Evolutionary conservation across 2,329 filamentous ascomycete species (phyloP), one percentile per base, ranked within the genome.

Genomic region (Metarhizium rileyi): DNA sequence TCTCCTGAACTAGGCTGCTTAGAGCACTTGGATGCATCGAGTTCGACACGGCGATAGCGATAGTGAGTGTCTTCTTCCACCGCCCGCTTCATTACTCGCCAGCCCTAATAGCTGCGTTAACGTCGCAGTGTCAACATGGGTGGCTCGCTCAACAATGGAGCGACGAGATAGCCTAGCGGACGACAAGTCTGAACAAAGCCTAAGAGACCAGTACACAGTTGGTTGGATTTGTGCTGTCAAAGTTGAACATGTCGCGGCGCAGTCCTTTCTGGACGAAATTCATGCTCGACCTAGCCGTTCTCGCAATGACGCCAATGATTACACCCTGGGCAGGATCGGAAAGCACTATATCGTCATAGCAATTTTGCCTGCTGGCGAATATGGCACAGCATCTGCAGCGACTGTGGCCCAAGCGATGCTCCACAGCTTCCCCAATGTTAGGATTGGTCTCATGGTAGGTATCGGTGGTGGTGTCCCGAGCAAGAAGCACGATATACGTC

Each of bases 261-360:
- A 50, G 18, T 44, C n/a, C 10, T 56, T 60, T 14, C 55, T 60
- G 5, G 55, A 61, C 30, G 46, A 60, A 36, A 23, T 47, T 12
- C 50, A 58, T 35, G 40, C 35, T 2, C 6, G 20, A 38, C 45
- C 33, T 22, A 9, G 4, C 2, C 16, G 23, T 6, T 25, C 20
- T 9, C 5, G 6, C 10, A 41, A 36, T 22, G 33, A 47, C 25
- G 40, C 5, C 33, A 53, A 53, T 27, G 61, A 59, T 30, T 70
- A 70, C 47, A 55, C 52, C 3, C 53, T 64, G 0, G 67, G 66
- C 1, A 49, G 44, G 1, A 63, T 69, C 1, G 61, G 59, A 1
- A 48, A 51, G 12, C 65, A 70, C 48, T 65, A 70, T 36, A 55
- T 70, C 10, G 66, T 66, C n/a, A 61, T 70, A n/a, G 55, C 59